Base-by-base conservation (phyloP, 495 filamentous ascomycete genomes). In the Penicillium lagena region DNA sequence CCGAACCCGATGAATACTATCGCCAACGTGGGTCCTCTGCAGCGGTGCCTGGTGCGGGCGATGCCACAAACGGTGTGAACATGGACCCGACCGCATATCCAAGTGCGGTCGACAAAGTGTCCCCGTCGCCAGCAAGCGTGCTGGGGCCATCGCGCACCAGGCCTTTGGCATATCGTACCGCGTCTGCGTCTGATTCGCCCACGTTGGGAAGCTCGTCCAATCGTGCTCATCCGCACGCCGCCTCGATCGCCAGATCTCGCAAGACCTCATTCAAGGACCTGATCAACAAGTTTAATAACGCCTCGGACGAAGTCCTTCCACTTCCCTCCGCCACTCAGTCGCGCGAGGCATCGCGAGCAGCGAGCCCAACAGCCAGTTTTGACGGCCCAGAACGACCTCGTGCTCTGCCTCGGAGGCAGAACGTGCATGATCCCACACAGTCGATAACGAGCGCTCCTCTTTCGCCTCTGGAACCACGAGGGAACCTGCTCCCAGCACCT, bases 251-350 rank as follows among this genome's bases (percentile, higher is more conserved):
- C 29, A 63, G 65, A 35, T 47, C 65, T 27, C 60, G 70, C 42
- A 68, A 78, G 50, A 62, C 77, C 6, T 75, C 76, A 10, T 79
- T 83, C 56, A 79, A 77, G 62, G 75, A 83, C 35, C 71, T 84
- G 14, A 68, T 82, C 36, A 76, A 78, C 58, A 75, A 70, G 29
- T 83, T 84, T 61, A 79, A 84, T 54, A 73, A 77, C 37, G 73
- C 63, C 37, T 56, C 66, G 27, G 77, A 81, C 53, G 67, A 77
- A 42, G 60, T 78, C 32, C 66, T 77, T 10, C 78, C 78, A 9
- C 37, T 74, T 7, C 74, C 73, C 4, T 54, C 59, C 11, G 51
- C 55, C 29, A 59, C 64, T 14, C 50, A 49, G 32, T 58, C 66
- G 2, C 22, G 22, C 22, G 22, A 22, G 22, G 50, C 54, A 29